Percentiles rank a stretch among this genome's conserved stretches.
Conservation (phyloP, 1,284 basidiomycete genomes). For the Inonotus obliquus region DNA sequence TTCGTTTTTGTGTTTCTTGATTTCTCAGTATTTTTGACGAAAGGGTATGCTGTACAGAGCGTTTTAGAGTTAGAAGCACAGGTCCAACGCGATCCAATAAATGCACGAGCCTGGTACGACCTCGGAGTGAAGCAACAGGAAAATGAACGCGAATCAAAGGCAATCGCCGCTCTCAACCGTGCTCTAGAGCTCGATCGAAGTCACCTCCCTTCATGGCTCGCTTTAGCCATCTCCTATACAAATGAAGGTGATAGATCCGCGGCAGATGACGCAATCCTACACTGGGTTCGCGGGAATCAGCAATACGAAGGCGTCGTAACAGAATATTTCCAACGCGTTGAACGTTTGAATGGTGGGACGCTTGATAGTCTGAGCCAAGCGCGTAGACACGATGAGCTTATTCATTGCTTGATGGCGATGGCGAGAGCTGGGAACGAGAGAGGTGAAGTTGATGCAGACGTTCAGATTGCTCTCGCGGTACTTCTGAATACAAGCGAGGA, state of each 20-base stretch:
- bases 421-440: conserved; percentile 48
- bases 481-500: conserved; percentile 92
- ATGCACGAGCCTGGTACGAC: conserved; percentile 82
- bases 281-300: conserved; percentile 71
- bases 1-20: conserved; percentile 30
- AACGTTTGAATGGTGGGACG: conserved; percentile 33
- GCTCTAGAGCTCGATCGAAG: conserved; percentile 79
- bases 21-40: conserved; percentile 5
- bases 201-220: conserved; percentile 83
- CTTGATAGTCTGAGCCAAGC: conserved; percentile 44
- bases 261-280: conserved; percentile 75
- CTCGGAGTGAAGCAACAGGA: conserved; percentile 98
- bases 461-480: conserved; percentile 93
- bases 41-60: conserved; percentile 44
- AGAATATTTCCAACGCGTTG: conserved; percentile 31
- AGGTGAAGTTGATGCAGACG: conserved; percentile 81
- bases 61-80: conserved; percentile 88
- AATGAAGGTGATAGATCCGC: conserved; percentile 80
- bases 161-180: conserved; percentile 80
- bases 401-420: conserved; percentile 66
- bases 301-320: conserved; percentile 49
- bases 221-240: conserved; percentile 87
- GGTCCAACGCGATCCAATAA: conserved; percentile 74
- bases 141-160: conserved; percentile 92
- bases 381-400: conserved; percentile 27